Base-by-base conservation (phyloP, 768 basidiomycete genomes). In the Amanita fuliginea region DNA sequence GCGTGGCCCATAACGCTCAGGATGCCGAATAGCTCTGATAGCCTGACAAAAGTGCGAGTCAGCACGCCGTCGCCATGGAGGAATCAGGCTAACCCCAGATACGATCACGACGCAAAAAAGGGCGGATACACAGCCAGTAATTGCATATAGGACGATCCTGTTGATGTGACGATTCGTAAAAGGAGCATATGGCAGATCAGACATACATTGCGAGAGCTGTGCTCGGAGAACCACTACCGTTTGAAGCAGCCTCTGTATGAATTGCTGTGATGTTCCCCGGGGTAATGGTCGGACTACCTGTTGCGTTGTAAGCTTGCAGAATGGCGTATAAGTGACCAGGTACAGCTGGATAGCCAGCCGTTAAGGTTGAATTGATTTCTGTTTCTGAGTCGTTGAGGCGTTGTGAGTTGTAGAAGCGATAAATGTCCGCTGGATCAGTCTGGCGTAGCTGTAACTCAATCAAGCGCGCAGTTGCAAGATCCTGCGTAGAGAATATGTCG, bases 1-100 rank as follows among this genome's bases (percentile, higher is more conserved):
- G 47, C 91, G 75, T 9, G 88, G 87, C 3, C 92, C 92, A 61
- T 96, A 97, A 46, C 90, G 78, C 59, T 96, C 93, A 14, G 93
- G 93, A 63, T 95, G 81, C 2, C 89, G 78, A 45, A 90, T 74
- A 1, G 90, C 86, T 21, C 89, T 73, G 42, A 94, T 72, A 1
- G 88, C 87, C 83, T 87, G 51, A n/a, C 54, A 32, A 32, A 32
- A 47, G 33, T 57, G 33, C 33, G 19, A 55, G 42, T 46, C 6
- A 42, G 43, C 46, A 34, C 35, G 36, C 6, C 32, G 36, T 11
- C 7, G 26, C 11, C 22, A 3, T 22, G 21, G 21, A 26, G n/a
- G 24, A 19, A 45, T 26, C 13, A 26, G 30, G 41, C 81, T 47
- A 64, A 87, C 86, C 14, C 93, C 92, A 14, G 86, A 83, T 10